A percentile compares a stretch with the other conserved stretches of the same genome.
These are phyloP conservation scores for Cicer yamashitae DNA, from an alignment of 306 rosid species.

Conservation along the genomic window DNA sequence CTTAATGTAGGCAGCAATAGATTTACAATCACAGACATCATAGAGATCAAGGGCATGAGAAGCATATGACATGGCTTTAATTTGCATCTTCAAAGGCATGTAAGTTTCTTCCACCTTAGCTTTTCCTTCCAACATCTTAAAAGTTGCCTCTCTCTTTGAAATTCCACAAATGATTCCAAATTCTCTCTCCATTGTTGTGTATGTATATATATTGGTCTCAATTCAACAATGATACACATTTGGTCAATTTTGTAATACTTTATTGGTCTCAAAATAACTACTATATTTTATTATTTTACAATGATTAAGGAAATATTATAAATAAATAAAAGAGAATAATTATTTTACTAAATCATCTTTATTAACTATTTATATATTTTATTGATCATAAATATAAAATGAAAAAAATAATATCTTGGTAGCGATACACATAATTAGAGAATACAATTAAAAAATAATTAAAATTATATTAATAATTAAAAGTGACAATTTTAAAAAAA, in stretches of 20 bases:
- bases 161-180: conserved; percentile 14
- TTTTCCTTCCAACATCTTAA: conserved; percentile 86
- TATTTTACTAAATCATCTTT: too few relatives aligned
- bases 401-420: too few relatives aligned
- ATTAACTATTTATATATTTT: too few relatives aligned
- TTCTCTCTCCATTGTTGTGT: neutral
- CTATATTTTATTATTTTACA: too few relatives aligned
- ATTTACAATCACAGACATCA: conserved; percentile 71
- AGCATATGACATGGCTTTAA: conserved; percentile 87
- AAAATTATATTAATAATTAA: too few relatives aligned
- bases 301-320: too few relatives aligned
- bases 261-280: too few relatives aligned
- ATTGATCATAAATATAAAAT: too few relatives aligned
- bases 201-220: neutral
- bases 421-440: too few relatives aligned
- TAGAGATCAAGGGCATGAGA: conserved; percentile 82
- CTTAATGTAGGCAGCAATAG: conserved; percentile 74
- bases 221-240: neutral
- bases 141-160: conserved; percentile 3
- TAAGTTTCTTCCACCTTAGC: conserved; percentile 70
- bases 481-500: too few relatives aligned
- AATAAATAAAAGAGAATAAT: too few relatives aligned
- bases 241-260: neutral
- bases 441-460: too few relatives aligned
- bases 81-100: conserved; percentile 79